Evolutionary conservation across 306 rosid genomes (phyloP).

Genomic region (Vicia villosa): DNA sequence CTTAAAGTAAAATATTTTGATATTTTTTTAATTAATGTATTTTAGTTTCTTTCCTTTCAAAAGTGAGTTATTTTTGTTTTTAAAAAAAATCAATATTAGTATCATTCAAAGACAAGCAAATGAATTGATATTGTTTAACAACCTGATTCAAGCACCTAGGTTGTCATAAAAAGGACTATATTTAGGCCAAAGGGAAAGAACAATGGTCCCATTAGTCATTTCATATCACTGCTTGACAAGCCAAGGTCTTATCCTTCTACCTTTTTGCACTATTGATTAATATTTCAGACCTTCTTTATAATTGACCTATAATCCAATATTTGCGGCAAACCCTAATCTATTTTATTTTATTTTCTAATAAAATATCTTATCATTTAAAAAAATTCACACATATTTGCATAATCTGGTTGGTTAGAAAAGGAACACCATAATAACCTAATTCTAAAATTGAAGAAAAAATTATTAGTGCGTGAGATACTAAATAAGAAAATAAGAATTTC

Average conservation of each 20-base stretch:
- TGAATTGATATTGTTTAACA: slow-evolving; percentile 42
- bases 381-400: slow-evolving; percentile 34
- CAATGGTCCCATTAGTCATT: slow-evolving; percentile 43
- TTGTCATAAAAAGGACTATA: slow-evolving; percentile 40
- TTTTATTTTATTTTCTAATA: not conserved
- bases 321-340: slow-evolving; percentile 1
- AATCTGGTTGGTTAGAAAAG: too few species aligned
- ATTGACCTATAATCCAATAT: slow-evolving; percentile 1
- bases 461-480: too few species aligned
- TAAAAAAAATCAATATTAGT: not conserved
- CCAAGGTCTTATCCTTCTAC: slow-evolving; percentile 30
- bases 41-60: too few species aligned
- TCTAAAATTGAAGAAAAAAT: too few species aligned
- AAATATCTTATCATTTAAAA: not conserved
- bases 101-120: slow-evolving; percentile 31
- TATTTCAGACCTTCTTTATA: slow-evolving; percentile 18
- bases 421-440: too few species aligned
- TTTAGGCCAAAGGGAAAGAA: slow-evolving; percentile 35
- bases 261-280: slow-evolving; percentile 10
- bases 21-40: too few species aligned
- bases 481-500: too few species aligned
- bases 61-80: too few species aligned
- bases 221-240: slow-evolving; percentile 30
- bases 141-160: slow-evolving; percentile 44
- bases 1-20: too few species aligned